Evolutionary conservation across 2,329 filamentous ascomycete genomes (phyloP).

Genomic region (Cladosporium sphaerospermum): DNA sequence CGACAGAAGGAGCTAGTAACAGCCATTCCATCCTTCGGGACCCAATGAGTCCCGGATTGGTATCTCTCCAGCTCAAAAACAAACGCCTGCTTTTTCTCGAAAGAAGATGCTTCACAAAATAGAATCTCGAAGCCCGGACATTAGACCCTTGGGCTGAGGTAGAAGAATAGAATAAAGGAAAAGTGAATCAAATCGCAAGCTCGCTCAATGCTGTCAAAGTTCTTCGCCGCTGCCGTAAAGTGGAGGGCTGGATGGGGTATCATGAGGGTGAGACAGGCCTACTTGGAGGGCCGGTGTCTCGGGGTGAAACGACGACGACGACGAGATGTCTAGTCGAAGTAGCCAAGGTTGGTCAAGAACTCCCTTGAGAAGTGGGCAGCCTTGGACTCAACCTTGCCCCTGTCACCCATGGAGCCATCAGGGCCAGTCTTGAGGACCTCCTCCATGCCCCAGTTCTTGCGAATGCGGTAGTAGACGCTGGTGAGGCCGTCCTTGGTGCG

Average conservation of each 20-base stretch:
- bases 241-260: conserved; percentile 2
- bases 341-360: conserved; percentile 26
- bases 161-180: too few relatives aligned
- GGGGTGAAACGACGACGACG: not conserved
- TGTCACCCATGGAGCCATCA: conserved; percentile 22
- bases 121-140: too few relatives aligned
- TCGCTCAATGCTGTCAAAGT: not conserved
- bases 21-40: too few relatives aligned
- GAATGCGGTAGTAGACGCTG: conserved; percentile 30
- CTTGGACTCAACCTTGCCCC: conserved; percentile 21
- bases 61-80: too few relatives aligned
- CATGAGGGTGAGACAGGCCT: not conserved
- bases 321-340: conserved; percentile 15
- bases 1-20: too few relatives aligned
- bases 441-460: conserved; percentile 28
- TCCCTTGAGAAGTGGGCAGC: conserved; percentile 24
- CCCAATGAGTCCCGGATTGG: too few relatives aligned
- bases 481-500: conserved; percentile 29
- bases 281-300: not conserved
- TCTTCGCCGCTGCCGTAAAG: conserved; percentile 5
- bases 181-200: too few relatives aligned
- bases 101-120: too few relatives aligned
- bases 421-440: conserved; percentile 28
- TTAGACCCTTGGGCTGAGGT: too few relatives aligned
- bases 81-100: too few relatives aligned